phyloP scores from a whole-genome alignment of 2,329 filamentous ascomycete species.

The Pseudogymnoascus sp. region DNA sequence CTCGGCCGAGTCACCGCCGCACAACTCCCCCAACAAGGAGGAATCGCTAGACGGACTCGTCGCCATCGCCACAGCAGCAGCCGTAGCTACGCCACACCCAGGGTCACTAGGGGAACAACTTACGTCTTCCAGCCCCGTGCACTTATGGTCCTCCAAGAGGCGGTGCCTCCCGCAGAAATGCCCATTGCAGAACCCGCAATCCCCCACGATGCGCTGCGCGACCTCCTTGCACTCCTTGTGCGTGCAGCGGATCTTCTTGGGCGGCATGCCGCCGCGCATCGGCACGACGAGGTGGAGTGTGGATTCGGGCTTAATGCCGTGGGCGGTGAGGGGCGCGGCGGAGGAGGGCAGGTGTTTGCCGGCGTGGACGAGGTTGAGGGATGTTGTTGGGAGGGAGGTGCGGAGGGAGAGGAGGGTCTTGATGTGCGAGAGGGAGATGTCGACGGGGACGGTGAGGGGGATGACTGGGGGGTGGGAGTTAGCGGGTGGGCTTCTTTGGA shows the following conservation, averaged over 20 bases:
- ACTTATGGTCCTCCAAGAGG: slow-evolving; percentile 89
- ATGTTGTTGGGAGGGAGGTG: slow-evolving; percentile 43
- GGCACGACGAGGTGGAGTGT: slow-evolving; percentile 49
- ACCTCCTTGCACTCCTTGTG: slow-evolving; percentile 83
- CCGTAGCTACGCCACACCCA: slow-evolving; percentile 5
- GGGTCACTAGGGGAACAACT: slow-evolving; percentile 31
- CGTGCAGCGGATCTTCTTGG: slow-evolving; percentile 76
- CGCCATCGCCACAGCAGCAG: not conserved
- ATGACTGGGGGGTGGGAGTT: slow-evolving; percentile 39
- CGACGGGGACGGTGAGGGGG: slow-evolving; percentile 46
- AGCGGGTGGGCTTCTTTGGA: slow-evolving; percentile 17
- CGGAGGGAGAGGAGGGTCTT: slow-evolving; percentile 50
- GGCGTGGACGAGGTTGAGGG: slow-evolving; percentile 50
- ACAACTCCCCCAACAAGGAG: not conserved
- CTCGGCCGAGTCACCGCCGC: not conserved
- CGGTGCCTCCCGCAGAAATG: slow-evolving; percentile 95
- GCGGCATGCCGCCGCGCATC: slow-evolving; percentile 52
- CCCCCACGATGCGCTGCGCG: slow-evolving; percentile 88
- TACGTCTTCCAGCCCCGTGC: slow-evolving; percentile 82
- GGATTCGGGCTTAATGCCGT: slow-evolving; percentile 42
- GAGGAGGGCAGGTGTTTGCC: slow-evolving; percentile 45
- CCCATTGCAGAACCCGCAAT: slow-evolving; percentile 90
- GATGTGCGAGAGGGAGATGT: slow-evolving; percentile 48
- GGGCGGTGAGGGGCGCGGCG: slow-evolving; percentile 36
- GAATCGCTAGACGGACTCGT: not conserved